phyloP scores from a whole-genome alignment of 2,329 filamentous ascomycete genomes.

The Thelonectria discophora region DNA sequence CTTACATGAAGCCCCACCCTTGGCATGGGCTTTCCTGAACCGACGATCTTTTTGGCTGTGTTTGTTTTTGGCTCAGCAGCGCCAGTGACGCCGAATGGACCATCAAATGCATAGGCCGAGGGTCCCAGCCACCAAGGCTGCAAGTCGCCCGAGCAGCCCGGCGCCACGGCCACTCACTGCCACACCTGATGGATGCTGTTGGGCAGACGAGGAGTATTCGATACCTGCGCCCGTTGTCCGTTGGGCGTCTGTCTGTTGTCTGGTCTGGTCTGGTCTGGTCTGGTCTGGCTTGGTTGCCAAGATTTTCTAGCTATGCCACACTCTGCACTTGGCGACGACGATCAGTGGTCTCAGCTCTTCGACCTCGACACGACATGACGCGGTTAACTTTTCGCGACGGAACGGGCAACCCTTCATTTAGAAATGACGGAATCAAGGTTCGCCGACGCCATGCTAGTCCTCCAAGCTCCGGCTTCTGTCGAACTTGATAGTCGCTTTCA shows the following conservation, averaged over 20 bases:
- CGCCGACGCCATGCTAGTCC: constrained; percentile 1
- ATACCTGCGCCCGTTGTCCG: constrained; percentile 20
- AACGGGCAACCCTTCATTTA: constrained; percentile 2
- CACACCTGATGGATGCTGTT: no score
- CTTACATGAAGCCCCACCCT: constrained; percentile 33
- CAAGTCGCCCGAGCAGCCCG: constrained; percentile 23
- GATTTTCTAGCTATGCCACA: constrained; percentile 9
- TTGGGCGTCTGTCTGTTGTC: constrained; percentile 23
- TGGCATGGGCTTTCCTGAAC: constrained; percentile 20
- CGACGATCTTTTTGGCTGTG: constrained; percentile 31
- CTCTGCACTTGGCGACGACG: constrained; percentile 22
- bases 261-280: constrained; percentile 10
- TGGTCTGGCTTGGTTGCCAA: constrained; percentile 11
- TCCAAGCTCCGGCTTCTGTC: background rate
- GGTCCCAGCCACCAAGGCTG: constrained; percentile 27
- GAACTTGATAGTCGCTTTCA: background rate
- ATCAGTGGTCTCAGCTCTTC: constrained; percentile 25
- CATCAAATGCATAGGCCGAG: constrained; percentile 12
- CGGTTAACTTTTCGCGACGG: constrained; percentile 2
- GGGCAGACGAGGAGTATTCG: background rate
- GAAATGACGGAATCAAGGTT: constrained; percentile 2
- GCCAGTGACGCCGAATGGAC: constrained; percentile 10
- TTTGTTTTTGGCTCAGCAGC: constrained; percentile 1
- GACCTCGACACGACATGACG: constrained; percentile 4
- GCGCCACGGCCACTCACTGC: constrained; percentile 18